Evolutionary conservation across 257 asterid species (phyloP).

Genomic region (Paulownia fortunei): DNA sequence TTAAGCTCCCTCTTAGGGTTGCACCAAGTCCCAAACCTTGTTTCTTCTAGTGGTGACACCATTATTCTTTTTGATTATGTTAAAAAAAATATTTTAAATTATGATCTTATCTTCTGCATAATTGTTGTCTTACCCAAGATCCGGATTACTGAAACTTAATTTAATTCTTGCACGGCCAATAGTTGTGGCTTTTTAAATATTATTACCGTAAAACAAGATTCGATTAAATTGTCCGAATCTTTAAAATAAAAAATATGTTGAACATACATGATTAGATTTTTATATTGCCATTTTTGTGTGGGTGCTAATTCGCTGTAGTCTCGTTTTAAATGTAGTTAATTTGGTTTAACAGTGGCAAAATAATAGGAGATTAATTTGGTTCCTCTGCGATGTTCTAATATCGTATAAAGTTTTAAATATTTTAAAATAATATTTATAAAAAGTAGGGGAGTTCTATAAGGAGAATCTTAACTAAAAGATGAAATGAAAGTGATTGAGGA

Average conservation of each 20-base stretch:
- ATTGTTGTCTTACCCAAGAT: slow-evolving; percentile 7
- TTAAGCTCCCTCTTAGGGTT: slow-evolving; percentile 23
- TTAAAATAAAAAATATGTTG: neutral
- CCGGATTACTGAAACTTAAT: neutral
- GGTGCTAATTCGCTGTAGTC: too few relatives aligned
- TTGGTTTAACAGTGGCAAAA: too few relatives aligned
- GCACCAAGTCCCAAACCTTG: slow-evolving; percentile 22
- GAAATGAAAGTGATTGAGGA: neutral
- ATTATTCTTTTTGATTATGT: slow-evolving; percentile 6
- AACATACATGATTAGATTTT: neutral
- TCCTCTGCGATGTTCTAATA: too few relatives aligned
- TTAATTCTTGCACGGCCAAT: neutral
- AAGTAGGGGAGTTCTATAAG: too few relatives aligned
- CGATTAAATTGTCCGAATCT: neutral
- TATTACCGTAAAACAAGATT: neutral
- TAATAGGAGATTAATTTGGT: too few relatives aligned
- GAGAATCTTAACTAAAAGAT: neutral
- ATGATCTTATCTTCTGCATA: neutral
- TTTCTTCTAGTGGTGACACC: slow-evolving; percentile 27
- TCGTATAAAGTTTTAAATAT: too few relatives aligned
- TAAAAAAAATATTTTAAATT: neutral
- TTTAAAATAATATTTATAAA: neutral
- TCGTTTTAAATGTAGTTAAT: too few relatives aligned
- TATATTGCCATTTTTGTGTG: too few relatives aligned
- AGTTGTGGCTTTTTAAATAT: neutral